Base-by-base conservation (phyloP, 2,329 filamentous ascomycete species). In the Verticillium nonalfalfae region DNA sequence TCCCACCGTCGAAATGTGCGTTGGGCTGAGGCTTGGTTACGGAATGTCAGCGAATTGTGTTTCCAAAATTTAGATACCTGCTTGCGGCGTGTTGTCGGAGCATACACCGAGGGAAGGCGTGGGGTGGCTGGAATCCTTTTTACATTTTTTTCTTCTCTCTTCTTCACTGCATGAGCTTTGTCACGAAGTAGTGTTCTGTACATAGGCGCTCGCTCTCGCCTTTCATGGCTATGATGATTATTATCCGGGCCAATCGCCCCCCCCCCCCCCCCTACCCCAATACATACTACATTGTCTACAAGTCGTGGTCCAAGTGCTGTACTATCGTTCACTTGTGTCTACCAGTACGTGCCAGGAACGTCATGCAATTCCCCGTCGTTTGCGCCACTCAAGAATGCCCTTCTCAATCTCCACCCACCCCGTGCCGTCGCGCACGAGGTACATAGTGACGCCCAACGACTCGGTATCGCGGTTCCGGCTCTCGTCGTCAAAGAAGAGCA, bases 401-500 rank as follows among this genome's bases (percentile, higher is more conserved):
- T 81, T 82, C 75, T 96, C 93, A 21, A 97, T 78, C 78, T 95
- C 93, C 0, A 80, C 80, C 76, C 86, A 88, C 2, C 84, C 88
- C 60, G 97, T 86, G 0, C 93, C 93, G 72, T 96, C 89, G 61
- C 84, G 78, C 0, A 98, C 89, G 58, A 97, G 76, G 71, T 86
- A 87, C 85, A 98, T 96, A 0, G 90, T 90, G 3, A 96, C 90
- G 0, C 93, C 93, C 58, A 97, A 70, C 33, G 72, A 78, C 77
- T 88, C 86, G 1, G 96, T 94, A 71, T 97, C 93, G 62, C 85
- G 81, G 71, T 98, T 98, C 63, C 94, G 79, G 59, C 82, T 81
- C 82, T 98, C 94, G 68, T 98, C 94, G 68, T 98, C 94, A 67
- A 98, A 98, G 74, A 98, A 98, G 38, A 98, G 73, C 89, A 98